Evolutionary conservation across 1,284 basidiomycete genomes (phyloP).

Genomic region (Sanguinoderma infundibulare): DNA sequence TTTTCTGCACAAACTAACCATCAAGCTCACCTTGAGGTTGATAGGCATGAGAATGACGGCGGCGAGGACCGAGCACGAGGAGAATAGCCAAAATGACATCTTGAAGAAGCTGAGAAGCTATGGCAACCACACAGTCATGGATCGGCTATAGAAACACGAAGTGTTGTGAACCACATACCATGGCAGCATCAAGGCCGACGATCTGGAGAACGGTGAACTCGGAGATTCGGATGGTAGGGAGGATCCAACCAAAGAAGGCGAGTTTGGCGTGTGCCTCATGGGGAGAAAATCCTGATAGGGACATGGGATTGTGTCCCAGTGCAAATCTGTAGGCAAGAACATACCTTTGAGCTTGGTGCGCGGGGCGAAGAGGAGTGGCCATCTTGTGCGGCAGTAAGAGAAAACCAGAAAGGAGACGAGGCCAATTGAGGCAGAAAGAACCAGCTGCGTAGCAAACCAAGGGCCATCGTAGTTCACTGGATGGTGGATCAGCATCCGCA

Average conservation of each 20-base stretch:
- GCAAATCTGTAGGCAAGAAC: slow-evolving; percentile 16
- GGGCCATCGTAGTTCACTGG: slow-evolving; percentile 82
- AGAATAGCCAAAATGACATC: slow-evolving; percentile 92
- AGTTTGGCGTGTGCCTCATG: slow-evolving; percentile 85
- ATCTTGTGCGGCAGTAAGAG: slow-evolving; percentile 84
- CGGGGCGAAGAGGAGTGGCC: slow-evolving; percentile 90
- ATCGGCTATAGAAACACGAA: slow-evolving; percentile 30
- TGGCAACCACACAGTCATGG: background rate
- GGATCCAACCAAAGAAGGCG: slow-evolving; percentile 93
- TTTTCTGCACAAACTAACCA: background rate
- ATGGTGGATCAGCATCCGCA: background rate
- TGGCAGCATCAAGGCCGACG: slow-evolving; percentile 94
- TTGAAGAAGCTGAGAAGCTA: slow-evolving; percentile 95
- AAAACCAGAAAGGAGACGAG: slow-evolving; percentile 84
- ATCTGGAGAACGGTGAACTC: slow-evolving; percentile 97
- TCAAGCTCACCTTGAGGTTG: slow-evolving; percentile 74
- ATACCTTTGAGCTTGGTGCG: slow-evolving; percentile 92
- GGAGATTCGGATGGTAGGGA: slow-evolving; percentile 88
- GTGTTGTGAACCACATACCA: slow-evolving; percentile 48
- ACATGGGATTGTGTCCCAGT: slow-evolving; percentile 2
- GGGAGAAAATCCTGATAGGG: slow-evolving; percentile 77
- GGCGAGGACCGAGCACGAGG: slow-evolving; percentile 83
- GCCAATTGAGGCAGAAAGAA: slow-evolving; percentile 82
- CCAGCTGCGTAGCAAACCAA: slow-evolving; percentile 92
- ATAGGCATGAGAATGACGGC: slow-evolving; percentile 86